Evolutionary conservation across 179 eudicot genomes (phyloP).

Genomic region (Sideroxylon spinosum): DNA sequence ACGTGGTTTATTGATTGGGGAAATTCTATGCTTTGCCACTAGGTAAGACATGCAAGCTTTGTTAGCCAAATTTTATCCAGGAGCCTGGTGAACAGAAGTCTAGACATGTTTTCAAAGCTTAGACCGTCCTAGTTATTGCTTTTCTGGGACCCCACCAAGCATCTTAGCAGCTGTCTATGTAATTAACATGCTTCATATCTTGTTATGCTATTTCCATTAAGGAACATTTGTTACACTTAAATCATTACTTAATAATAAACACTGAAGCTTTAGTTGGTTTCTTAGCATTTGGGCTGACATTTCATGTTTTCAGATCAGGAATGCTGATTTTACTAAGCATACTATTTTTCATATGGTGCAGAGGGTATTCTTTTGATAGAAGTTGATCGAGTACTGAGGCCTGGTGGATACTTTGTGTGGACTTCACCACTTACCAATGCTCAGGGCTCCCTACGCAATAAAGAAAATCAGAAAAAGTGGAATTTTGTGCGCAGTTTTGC

Average conservation of each 20-base stretch:
- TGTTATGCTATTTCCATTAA: neutral
- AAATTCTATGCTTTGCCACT: neutral
- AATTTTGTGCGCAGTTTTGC: constrained; percentile 54
- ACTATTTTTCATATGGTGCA: constrained; percentile 30
- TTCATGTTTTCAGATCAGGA: neutral
- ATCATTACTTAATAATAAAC: neutral
- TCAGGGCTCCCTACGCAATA: constrained; percentile 52
- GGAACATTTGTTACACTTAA: neutral
- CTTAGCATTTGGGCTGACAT: neutral
- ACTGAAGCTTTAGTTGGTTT: neutral
- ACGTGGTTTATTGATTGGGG: neutral
- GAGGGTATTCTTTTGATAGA: constrained; percentile 81
- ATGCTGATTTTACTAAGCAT: constrained; percentile 1
- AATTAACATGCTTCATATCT: constrained; percentile 10
- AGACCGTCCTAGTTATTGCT: neutral
- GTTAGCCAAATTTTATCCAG: neutral
- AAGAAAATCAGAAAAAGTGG: constrained; percentile 80
- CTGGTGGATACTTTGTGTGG: constrained; percentile 99
- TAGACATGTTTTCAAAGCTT: constrained; percentile 3
- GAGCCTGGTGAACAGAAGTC: constrained; percentile 2
- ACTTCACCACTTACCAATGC: constrained; percentile 82
- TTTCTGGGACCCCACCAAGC: neutral
- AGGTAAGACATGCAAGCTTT: neutral
- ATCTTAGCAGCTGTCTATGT: neutral
- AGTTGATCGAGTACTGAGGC: constrained; percentile 85